Evolutionary conservation across 345 rosid species (phyloP).

Genomic region (Salix exigua): DNA sequence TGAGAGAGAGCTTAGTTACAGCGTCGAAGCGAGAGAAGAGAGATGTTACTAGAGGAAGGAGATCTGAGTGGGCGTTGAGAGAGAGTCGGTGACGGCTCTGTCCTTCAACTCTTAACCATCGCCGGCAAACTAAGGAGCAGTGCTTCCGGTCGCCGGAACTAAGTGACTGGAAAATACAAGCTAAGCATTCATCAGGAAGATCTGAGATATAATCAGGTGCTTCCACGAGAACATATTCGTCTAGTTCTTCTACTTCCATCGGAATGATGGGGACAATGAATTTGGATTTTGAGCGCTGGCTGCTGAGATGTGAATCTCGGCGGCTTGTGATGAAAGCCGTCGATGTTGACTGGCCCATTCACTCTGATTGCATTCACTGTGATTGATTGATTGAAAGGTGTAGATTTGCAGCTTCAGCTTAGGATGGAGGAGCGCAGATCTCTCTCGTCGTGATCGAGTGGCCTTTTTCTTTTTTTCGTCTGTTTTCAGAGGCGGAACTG

Average conservation of each 20-base stretch:
- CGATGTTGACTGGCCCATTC: conserved; percentile 81
- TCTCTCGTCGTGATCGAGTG: not conserved
- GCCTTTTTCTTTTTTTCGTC: not conserved
- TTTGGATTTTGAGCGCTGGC: conserved; percentile 33
- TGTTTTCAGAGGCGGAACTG: conserved; percentile 31
- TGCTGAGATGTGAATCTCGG: conserved; percentile 28
- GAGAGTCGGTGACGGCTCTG: conserved; percentile 82
- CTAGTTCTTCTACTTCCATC: conserved; percentile 31
- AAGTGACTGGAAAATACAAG: conserved; percentile 65
- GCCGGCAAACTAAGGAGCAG: conserved; percentile 65
- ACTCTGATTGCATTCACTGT: conserved; percentile 42
- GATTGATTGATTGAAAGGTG: conserved; percentile 1
- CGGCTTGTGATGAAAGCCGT: conserved; percentile 44
- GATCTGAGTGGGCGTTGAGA: conserved; percentile 68
- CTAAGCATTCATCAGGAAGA: conserved; percentile 84
- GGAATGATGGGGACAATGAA: conserved; percentile 28
- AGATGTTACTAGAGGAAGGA: conserved; percentile 38
- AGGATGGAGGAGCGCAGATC: not conserved
- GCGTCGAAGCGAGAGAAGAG: conserved; percentile 78
- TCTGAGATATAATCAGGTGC: conserved; percentile 47
- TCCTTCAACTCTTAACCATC: conserved; percentile 77
- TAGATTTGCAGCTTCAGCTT: not conserved
- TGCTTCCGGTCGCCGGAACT: conserved; percentile 55
- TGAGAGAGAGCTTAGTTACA: conserved; percentile 79
- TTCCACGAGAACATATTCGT: conserved; percentile 6